Conservation (phyloP, 306 rosid species). For the Albizia julibrissin region DNA sequence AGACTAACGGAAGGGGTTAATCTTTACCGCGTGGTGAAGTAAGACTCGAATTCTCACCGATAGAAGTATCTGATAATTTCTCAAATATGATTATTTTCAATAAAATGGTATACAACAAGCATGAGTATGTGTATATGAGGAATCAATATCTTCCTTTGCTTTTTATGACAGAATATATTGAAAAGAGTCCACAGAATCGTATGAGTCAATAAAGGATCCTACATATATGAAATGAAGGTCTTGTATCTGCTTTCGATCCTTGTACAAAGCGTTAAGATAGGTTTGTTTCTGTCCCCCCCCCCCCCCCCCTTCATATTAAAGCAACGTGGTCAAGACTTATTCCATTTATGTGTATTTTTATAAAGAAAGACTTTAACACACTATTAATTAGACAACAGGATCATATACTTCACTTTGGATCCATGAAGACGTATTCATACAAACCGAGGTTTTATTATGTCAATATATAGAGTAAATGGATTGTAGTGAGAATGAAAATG, state of each 20-base stretch:
- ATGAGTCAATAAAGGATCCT: slow-evolving; percentile 24
- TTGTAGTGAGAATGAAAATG: too few species aligned
- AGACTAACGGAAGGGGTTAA: too few species aligned
- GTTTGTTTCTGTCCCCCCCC: slow-evolving; percentile 21
- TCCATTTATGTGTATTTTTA: slow-evolving; percentile 16
- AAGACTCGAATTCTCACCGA: too few species aligned
- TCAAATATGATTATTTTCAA: too few species aligned
- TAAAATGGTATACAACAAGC: too few species aligned
- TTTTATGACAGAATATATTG: slow-evolving; percentile 37
- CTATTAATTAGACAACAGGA: slow-evolving; percentile 34
- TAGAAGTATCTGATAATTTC: too few species aligned
- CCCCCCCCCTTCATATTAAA: slow-evolving; percentile 37
- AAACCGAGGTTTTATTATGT: neutral
- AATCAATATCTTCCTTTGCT: neutral
- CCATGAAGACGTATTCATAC: neutral
- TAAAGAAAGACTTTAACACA: slow-evolving; percentile 35
- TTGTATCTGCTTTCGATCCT: slow-evolving; percentile 19
- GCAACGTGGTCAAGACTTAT: slow-evolving; percentile 39
- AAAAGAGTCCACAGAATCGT: slow-evolving; percentile 40
- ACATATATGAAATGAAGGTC: slow-evolving; percentile 23
- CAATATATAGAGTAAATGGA: too few species aligned
- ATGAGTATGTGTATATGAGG: too few species aligned
- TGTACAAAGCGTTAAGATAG: neutral
- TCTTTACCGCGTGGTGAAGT: too few species aligned
- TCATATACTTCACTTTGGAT: neutral